A percentile compares a stretch with the other conserved stretches of the same genome.
These are phyloP conservation scores for Massarina eburnea DNA, from an alignment of 2,329 filamentous ascomycete genomes.

Conservation along the genomic window DNA sequence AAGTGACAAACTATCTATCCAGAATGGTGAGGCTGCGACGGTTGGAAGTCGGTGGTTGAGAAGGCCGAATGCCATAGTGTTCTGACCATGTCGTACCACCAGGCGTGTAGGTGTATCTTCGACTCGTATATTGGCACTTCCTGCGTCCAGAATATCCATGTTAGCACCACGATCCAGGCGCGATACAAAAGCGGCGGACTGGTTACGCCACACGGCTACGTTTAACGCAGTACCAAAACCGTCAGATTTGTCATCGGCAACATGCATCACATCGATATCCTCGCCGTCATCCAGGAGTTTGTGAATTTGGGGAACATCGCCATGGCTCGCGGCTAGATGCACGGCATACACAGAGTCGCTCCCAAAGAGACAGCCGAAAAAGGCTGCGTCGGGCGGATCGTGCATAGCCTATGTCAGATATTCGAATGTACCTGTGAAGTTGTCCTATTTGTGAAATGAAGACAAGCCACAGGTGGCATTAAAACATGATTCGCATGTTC, in stretches of 20 bases:
- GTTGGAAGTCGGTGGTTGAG: conserved; percentile 3
- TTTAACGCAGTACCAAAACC: conserved; percentile 4
- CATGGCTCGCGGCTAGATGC: conserved; percentile 6
- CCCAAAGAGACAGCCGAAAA: conserved; percentile 1
- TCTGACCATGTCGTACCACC: conserved; percentile 3
- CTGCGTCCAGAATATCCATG: conserved; percentile 3
- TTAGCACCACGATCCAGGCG: conserved; percentile 4
- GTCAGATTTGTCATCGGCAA: neutral
- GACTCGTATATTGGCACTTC: neutral
- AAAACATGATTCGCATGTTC: no score
- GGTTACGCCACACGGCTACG: conserved; percentile 3
- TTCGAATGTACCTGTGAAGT: neutral
- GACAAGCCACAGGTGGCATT: neutral
- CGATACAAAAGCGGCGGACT: conserved; percentile 2
- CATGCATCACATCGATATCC: conserved; percentile 1
- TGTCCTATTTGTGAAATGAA: conserved; percentile 6
- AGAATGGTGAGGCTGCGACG: neutral
- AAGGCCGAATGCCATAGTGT: conserved; percentile 1
- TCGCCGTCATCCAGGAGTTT: conserved; percentile 4
- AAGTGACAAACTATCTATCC: conserved; percentile 5
- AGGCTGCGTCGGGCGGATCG: conserved; percentile 1
- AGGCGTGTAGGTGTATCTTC: conserved; percentile 6
- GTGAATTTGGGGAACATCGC: conserved; percentile 6
- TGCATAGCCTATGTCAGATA: neutral
- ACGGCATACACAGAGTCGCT: conserved; percentile 1